phyloP scores from a whole-genome alignment of 2,329 filamentous ascomycete genomes.

The Ilyonectria robusta region DNA sequence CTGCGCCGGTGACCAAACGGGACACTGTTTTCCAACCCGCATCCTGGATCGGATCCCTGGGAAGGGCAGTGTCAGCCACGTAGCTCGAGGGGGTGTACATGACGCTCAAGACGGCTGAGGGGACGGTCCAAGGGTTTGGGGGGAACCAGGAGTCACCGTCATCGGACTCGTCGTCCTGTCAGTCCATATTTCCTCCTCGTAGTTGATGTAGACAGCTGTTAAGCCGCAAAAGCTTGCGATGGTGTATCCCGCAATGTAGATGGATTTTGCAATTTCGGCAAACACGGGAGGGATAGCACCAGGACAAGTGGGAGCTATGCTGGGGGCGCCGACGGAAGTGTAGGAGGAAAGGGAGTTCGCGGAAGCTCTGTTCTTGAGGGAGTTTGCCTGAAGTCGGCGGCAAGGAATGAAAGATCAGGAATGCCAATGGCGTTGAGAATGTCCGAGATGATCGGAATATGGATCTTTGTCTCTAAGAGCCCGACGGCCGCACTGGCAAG shows the following conservation, averaged over 20 bases:
- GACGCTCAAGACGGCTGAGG: neutral
- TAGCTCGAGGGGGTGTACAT: neutral
- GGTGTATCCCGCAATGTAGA: neutral
- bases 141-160: too few species aligned
- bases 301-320: neutral
- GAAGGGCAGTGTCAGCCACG: neutral
- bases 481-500: neutral
- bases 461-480: neutral
- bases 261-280: neutral
- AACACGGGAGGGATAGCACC: neutral
- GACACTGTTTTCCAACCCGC: neutral
- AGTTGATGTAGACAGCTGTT: neutral
- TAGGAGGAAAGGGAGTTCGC: neutral
- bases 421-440: slow-evolving; percentile 3
- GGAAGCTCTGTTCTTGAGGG: neutral
- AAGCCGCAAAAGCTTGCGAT: neutral
- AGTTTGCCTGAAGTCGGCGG: neutral
- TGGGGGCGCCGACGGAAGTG: neutral
- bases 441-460: slow-evolving; percentile 14
- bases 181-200: neutral
- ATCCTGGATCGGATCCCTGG: neutral
- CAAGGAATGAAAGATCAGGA: slow-evolving; percentile 7
- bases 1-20: neutral
- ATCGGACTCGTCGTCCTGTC: too few species aligned
- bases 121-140: neutral